Base-by-base conservation (phyloP, 345 rosid genomes). In the Aquilaria malaccensis region DNA sequence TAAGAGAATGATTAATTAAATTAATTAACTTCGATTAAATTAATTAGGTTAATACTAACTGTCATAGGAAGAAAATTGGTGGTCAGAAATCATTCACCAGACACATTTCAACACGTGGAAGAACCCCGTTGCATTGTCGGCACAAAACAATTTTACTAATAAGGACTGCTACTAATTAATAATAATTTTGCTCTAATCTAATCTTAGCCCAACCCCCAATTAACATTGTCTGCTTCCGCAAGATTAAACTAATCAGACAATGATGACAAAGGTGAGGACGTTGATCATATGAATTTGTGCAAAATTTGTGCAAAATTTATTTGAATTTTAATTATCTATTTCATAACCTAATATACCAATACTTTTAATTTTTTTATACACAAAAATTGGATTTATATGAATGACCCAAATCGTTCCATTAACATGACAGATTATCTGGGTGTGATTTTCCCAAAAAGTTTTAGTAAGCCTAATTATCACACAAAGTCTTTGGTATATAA, bases 211-310 rank as follows among this genome's bases (percentile, higher is more conserved):
- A 6, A 32, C 37, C 57, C 50, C 58, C 60, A 43, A 33, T 64
- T 22, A 13, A 33, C 9, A 64, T 52, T 60, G 54, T 61, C 65
- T 33, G 13, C 30, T 46, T 30, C 33, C 41, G 5, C 56, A 48
- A 49, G 52, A 62, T 67, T 64, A 73, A 76, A 67, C 50, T 69
- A 66, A 81, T 63, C 58, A 61, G 29, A 3, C n/a, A 56, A 15
- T 58, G 43, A 58, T 67, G 61, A 57, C 46, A 57, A 58, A 31
- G 12, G 45, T 60, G 64, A 72, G 67, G 50, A 56, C 62, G 52
- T 22, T 58, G 60, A 65, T 68, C 22, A 22, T 22, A 55, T 37
- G 7, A 37, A 37, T 37, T 37, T 37, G 3, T 37, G 43, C 6
- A 33, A 33, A 33, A 2, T 33, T 33, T 33, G 3, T 33, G 41